A percentile compares a stretch with the other conserved stretches of the same genome.
phyloP scores from a whole-genome alignment of 2,329 filamentous ascomycete genomes.

The Claviceps arundinis region DNA sequence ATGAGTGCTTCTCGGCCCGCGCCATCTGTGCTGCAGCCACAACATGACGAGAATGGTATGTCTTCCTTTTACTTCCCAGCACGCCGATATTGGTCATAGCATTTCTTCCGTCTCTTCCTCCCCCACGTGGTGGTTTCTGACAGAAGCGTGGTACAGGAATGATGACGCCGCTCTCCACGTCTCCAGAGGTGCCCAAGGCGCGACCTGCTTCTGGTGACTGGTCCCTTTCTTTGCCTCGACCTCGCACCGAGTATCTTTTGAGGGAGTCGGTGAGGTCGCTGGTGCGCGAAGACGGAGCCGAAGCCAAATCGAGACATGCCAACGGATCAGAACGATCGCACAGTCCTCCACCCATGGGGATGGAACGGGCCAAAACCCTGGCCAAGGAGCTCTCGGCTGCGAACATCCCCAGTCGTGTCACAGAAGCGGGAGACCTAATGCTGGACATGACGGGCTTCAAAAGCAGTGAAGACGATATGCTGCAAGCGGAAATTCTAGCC shows the following conservation, averaged over 20 bases:
- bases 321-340: conserved; percentile 44
- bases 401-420: conserved; percentile 90
- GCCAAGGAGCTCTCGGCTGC: conserved; percentile 79
- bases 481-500: conserved; percentile 85
- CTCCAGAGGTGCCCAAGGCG: conserved; percentile 34
- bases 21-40: conserved; percentile 26
- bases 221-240: conserved; percentile 29
- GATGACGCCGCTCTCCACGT: conserved; percentile 39
- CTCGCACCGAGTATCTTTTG: conserved; percentile 42
- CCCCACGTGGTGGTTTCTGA: too few relatives aligned
- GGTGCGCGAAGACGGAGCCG: conserved; percentile 22
- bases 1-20: conserved; percentile 27
- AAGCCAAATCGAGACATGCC: conserved; percentile 21
- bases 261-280: conserved; percentile 29
- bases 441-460: conserved; percentile 97
- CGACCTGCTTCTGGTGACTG: conserved; percentile 38
- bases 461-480: conserved; percentile 79
- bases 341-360: conserved; percentile 66
- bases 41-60: conserved; percentile 18
- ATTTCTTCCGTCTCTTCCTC: too few relatives aligned
- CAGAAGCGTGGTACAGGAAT: conserved; percentile 21
- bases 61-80: background rate
- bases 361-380: conserved; percentile 69
- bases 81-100: too few relatives aligned
- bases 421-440: conserved; percentile 87